These are phyloP conservation scores for Ophiostoma sp. DNA, from an alignment of 2,329 filamentous ascomycete genomes.

Conservation along the genomic window DNA sequence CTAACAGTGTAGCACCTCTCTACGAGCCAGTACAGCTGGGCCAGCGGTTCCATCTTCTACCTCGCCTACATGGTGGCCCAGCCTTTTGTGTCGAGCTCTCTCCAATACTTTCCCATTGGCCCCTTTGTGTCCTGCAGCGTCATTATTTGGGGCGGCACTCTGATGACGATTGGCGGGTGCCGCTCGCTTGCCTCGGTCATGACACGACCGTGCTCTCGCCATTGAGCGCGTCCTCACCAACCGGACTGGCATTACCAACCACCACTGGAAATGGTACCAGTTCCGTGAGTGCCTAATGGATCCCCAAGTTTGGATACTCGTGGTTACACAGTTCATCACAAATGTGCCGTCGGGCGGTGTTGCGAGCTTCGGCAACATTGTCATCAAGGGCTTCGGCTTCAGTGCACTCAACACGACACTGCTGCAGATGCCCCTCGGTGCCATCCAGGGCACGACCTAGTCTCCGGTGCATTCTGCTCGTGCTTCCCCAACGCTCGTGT, in stretches of 20 bases:
- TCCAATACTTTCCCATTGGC: no score
- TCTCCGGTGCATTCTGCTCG: conserved; percentile 48
- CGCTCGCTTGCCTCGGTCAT: no score
- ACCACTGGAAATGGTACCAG: conserved; percentile 61
- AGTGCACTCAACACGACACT: conserved; percentile 57
- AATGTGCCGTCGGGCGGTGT: conserved; percentile 26
- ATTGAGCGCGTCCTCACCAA: conserved; percentile 55
- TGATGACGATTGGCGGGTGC: no score
- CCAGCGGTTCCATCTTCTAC: no score
- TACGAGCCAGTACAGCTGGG: no score
- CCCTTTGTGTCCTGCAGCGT: no score
- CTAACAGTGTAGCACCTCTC: no score
- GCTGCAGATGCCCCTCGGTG: conserved; percentile 60
- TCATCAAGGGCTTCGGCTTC: conserved; percentile 56
- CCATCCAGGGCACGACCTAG: conserved; percentile 46
- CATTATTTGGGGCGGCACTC: no score
- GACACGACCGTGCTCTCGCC: conserved; percentile 51
- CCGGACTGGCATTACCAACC: conserved; percentile 62
- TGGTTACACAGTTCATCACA: conserved; percentile 28
- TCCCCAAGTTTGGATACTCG: conserved; percentile 38
- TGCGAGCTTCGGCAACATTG: conserved; percentile 39
- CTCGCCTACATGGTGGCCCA: no score
- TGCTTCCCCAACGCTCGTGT: conserved; percentile 50
- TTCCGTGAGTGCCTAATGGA: conserved; percentile 40
- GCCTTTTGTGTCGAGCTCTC: no score